A percentile compares a stretch with the other conserved stretches of the same genome.
Evolutionary conservation across 2,329 filamentous ascomycete genomes (phyloP).

Genomic region (Diaporthe aspalathi): DNA sequence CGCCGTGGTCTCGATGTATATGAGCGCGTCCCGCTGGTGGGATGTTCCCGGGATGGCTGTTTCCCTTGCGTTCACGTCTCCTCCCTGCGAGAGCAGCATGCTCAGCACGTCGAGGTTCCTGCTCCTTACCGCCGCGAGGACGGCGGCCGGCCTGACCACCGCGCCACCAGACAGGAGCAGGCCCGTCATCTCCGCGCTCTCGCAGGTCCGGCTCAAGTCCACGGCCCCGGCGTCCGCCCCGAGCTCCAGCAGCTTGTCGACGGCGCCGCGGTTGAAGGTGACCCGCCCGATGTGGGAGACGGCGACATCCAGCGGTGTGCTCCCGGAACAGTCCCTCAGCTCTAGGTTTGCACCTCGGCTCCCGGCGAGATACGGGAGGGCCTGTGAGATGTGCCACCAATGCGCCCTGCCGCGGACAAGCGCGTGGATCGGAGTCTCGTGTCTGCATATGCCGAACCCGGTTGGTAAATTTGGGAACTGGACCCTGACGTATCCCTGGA

Average conservation of each 20-base stretch:
- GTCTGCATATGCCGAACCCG: neutral
- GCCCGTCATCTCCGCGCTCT: neutral
- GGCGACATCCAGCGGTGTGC: neutral
- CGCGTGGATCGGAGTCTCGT: constrained; percentile 14
- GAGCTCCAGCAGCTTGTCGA: neutral
- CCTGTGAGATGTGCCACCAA: constrained; percentile 5
- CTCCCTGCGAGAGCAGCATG: neutral
- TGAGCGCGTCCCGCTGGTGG: neutral
- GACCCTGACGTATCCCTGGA: constrained; percentile 5
- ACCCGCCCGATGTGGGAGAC: neutral
- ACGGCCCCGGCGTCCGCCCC: constrained; percentile 13
- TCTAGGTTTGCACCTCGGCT: neutral
- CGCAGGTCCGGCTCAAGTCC: neutral
- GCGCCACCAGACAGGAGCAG: constrained; percentile 8
- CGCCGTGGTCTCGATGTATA: neutral
- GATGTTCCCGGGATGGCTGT: neutral
- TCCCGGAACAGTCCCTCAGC: neutral
- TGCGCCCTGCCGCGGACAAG: neutral
- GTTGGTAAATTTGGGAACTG: neutral
- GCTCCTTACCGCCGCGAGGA: constrained; percentile 7
- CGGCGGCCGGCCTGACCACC: neutral
- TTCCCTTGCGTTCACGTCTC: constrained; percentile 12
- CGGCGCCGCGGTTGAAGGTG: constrained; percentile 10
- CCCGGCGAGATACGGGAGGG: neutral
- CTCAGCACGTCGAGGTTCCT: neutral